A percentile compares a stretch with the other conserved stretches of the same genome.
phyloP scores from a whole-genome alignment of 108 stramenopile species.

The Fistulifera pelliculosa region DNA sequence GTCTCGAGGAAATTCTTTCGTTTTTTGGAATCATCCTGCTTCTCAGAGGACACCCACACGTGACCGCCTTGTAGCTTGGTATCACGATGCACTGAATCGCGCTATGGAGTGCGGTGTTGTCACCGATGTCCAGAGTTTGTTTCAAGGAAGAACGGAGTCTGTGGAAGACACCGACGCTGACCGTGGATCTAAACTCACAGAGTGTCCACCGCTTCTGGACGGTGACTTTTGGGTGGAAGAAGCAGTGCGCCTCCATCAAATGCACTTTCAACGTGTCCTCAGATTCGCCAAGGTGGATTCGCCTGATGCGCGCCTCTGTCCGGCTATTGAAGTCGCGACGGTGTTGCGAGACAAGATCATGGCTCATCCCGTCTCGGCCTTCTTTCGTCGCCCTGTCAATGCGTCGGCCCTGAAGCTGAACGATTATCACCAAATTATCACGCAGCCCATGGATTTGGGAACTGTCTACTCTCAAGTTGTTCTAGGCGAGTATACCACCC shows the following conservation, averaged over 20 bases:
- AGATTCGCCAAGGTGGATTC: conserved; percentile 10
- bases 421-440: conserved; percentile 68
- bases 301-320: conserved; percentile 11
- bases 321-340: conserved; percentile 31
- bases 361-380: conserved; percentile 33
- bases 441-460: conserved; percentile 87
- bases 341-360: conserved; percentile 46
- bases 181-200: conserved; percentile 8
- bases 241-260: conserved; percentile 35
- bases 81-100: conserved; percentile 51
- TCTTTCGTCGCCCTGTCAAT: conserved; percentile 81
- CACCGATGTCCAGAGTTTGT: conserved; percentile 44
- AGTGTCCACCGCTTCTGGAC: conserved; percentile 71
- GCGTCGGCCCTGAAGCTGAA: conserved; percentile 59
- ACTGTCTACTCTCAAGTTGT: conserved; percentile 56
- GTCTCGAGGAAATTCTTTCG: conserved; percentile 80
- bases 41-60: conserved; percentile 75
- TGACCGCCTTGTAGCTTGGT: conserved; percentile 75
- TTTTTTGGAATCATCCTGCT: conserved; percentile 87
- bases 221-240: conserved; percentile 92
- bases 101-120: conserved; percentile 36
- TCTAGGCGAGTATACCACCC: conserved; percentile 37
- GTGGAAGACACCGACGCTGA: background rate
- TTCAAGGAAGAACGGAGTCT: conserved; percentile 13
- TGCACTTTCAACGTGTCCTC: conserved; percentile 14